Conservation (phyloP, 1,139 yeast species). For the Lodderomyces pseudojiufengensis region DNA sequence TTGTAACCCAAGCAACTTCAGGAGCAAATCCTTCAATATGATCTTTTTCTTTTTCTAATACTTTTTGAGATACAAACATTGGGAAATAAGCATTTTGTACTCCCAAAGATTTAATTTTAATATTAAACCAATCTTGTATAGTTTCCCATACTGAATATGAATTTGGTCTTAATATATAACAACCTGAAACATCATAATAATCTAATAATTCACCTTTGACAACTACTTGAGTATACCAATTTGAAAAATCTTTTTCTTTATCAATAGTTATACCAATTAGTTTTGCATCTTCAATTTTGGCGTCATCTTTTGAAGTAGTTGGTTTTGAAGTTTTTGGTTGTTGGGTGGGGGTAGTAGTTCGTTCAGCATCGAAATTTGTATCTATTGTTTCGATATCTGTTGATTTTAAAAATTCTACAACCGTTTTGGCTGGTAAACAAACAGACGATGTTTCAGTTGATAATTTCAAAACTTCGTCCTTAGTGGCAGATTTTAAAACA, state of each 20-base stretch:
- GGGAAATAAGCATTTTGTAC: constrained; percentile 97
- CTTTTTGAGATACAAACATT: constrained; percentile 92
- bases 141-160: constrained; percentile 94
- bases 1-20: constrained; percentile 99
- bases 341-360: constrained; percentile 31
- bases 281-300: constrained; percentile 81
- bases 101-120: constrained; percentile 76
- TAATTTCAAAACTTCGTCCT: constrained; percentile 50
- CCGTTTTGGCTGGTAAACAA: constrained; percentile 49
- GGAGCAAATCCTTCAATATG: constrained; percentile 99
- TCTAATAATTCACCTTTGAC: constrained; percentile 98
- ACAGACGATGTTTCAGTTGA: constrained; percentile 59
- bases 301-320: constrained; percentile 40
- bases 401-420: constrained; percentile 50
- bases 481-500: constrained; percentile 37
- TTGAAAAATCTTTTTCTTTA: constrained; percentile 85
- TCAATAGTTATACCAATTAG: constrained; percentile 95
- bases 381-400: constrained; percentile 52
- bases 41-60: constrained; percentile 95
- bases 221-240: constrained; percentile 95
- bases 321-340: constrained; percentile 27
- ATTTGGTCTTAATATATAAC: constrained; percentile 96
- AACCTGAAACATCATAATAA: constrained; percentile 97
- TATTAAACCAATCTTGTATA: constrained; percentile 85
- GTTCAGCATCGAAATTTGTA: constrained; percentile 58